Base-by-base conservation (phyloP, 176 grass and related monocot genomes). In the Ensete glaucum region DNA sequence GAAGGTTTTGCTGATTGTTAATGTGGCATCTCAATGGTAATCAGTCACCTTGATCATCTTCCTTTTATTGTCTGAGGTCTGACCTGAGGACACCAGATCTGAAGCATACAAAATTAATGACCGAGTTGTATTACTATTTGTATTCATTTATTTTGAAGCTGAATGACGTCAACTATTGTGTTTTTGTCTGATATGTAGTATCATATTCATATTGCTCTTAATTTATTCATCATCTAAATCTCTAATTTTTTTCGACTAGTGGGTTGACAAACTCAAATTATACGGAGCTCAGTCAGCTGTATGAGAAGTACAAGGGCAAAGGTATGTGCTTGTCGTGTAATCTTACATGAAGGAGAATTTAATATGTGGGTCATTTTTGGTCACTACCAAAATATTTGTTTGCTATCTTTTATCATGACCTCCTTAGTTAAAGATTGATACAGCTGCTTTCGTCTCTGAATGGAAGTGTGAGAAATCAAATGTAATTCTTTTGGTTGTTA, bases 1-100 rank as follows among this genome's bases (percentile, higher is more conserved):
- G 54, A 94, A 94, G 76, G 95, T 86, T 84, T 78, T 99, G 50
- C 88, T 99, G 64, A 89, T 94, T 17, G 95, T 99, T 22, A 99
- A 99, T 76, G 95, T 99, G 11, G 95, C 95, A 51, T 99, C 95
- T 13, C 95, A 99, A 69, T 99, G 95, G 95, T 99, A 89, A 8
- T 26, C 26, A 26, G 50, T 2, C 62, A 64, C 17, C 62, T 73
- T 81, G 20, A 16, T 50, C 9, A 50, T n/a, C 10, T 51, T 55
- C 27, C 9, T 76, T 62, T n/a, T 22, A 17, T 14, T 75, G 9
- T 54, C 11, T 2, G 8, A 51, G 12, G 19, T 29, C 26, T 54
- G 6, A 58, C 66, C 5, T 43, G 34, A 43, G 34, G 34, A 43
- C 34, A 4, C 0, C 5, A 43, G 34, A 43, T 53, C 16, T 24